A percentile compares a stretch with the other conserved stretches of the same genome.
These are phyloP conservation scores for Ascochyta rabiei DNA, from an alignment of 2,329 filamentous ascomycete species.

Conservation along the genomic window DNA sequence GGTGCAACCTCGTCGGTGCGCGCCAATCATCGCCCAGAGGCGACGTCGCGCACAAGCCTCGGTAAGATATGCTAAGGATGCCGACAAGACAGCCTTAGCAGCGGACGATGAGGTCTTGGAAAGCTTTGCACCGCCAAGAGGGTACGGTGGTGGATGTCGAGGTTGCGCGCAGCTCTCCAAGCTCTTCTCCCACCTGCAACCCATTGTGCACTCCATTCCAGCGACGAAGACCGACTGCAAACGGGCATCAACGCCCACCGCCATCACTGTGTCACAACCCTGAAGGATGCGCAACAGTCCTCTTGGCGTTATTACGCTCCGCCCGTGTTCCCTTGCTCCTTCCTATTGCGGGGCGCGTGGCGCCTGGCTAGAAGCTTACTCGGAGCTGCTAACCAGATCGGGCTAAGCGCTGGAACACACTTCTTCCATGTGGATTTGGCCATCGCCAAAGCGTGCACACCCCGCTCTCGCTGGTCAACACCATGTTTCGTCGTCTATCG, in stretches of 20 bases:
- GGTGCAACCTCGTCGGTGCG: constrained; percentile 7
- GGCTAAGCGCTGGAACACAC: constrained; percentile 8
- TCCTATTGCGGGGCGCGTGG: constrained; percentile 11
- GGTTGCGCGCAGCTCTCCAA: background rate
- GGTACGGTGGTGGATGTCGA: background rate
- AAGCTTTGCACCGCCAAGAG: constrained; percentile 10
- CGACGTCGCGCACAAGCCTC: constrained; percentile 24
- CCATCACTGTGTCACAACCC: background rate
- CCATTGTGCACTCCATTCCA: background rate
- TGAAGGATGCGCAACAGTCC: constrained; percentile 4
- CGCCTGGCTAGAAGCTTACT: constrained; percentile 18
- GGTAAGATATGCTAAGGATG: constrained; percentile 14
- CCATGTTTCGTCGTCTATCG: constrained; percentile 5
- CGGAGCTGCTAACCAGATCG: background rate
- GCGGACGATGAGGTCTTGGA: constrained; percentile 13
- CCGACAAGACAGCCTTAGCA: constrained; percentile 20
- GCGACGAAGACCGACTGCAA: background rate
- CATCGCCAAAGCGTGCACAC: constrained; percentile 9
- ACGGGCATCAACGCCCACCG: background rate
- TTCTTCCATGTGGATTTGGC: constrained; percentile 11
- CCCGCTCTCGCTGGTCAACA: constrained; percentile 10
- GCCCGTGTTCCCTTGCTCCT: constrained; percentile 13
- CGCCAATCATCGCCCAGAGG: constrained; percentile 18
- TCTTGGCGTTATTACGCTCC: constrained; percentile 19
- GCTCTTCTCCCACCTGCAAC: background rate